phyloP scores from a whole-genome alignment of 2,329 filamentous ascomycete species.

The Penicillium sp. region DNA sequence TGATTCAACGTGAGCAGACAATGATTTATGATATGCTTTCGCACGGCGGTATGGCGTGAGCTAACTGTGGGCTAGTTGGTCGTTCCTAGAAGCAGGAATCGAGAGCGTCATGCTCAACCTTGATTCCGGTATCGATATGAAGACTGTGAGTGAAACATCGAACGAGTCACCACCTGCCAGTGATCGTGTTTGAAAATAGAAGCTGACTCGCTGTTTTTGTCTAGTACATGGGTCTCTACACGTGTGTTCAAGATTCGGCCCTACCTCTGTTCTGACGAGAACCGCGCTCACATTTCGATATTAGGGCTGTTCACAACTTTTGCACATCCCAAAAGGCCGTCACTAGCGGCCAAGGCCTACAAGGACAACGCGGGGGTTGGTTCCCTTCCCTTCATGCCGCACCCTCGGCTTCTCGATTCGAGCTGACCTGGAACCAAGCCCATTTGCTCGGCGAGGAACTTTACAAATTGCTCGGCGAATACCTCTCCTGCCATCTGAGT shows the following conservation, averaged over 20 bases:
- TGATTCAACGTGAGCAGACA: conserved; percentile 56
- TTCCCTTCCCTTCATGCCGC: conserved; percentile 2
- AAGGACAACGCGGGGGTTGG: conserved; percentile 69
- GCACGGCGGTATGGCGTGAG: not conserved
- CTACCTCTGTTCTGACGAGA: conserved; percentile 19
- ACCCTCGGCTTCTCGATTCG: not conserved
- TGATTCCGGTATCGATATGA: conserved; percentile 89
- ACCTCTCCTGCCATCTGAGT: conserved; percentile 75
- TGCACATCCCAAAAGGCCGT: conserved; percentile 96
- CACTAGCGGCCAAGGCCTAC: conserved; percentile 50
- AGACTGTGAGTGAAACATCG: conserved; percentile 57
- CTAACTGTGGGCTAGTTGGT: conserved; percentile 62
- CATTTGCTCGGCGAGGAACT: conserved; percentile 94
- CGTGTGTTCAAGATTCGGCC: conserved; percentile 49
- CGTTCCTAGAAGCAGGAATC: conserved; percentile 82
- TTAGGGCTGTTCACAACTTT: conserved; percentile 92
- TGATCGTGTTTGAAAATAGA: not conserved
- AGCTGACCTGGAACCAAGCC: conserved; percentile 50
- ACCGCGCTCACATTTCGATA: conserved; percentile 14
- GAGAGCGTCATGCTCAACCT: conserved; percentile 91
- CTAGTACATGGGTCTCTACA: conserved; percentile 95
- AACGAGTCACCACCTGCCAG: not conserved
- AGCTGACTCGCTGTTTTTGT: conserved; percentile 15
- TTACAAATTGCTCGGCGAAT: conserved; percentile 85
- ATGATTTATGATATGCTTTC: not conserved